These are phyloP conservation scores for Aspergillus caelatus DNA, from an alignment of 2,329 filamentous ascomycete species.

Conservation along the genomic window DNA sequence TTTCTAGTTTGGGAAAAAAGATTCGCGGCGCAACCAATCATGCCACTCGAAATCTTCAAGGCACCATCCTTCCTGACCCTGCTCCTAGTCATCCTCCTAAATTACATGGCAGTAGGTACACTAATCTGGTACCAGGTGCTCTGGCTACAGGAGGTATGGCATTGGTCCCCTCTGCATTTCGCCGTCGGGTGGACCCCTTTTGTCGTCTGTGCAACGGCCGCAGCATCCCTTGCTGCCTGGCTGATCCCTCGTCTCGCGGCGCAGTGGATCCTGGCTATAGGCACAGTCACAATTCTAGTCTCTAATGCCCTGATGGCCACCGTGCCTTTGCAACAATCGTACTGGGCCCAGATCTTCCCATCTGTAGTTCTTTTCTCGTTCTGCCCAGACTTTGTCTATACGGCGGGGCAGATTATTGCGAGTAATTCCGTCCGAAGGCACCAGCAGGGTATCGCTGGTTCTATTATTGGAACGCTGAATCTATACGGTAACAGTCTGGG, in stretches of 20 bases:
- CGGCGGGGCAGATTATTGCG: slow-evolving; percentile 56
- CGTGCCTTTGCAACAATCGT: slow-evolving; percentile 50
- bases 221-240: slow-evolving; percentile 47
- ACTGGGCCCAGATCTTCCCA: slow-evolving; percentile 49
- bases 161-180: slow-evolving; percentile 45
- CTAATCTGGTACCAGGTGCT: slow-evolving; percentile 53
- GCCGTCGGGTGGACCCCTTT: slow-evolving; percentile 48
- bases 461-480: slow-evolving; percentile 51
- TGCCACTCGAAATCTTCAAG: slow-evolving; percentile 51
- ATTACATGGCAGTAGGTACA: slow-evolving; percentile 54
- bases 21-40: slow-evolving; percentile 46
- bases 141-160: slow-evolving; percentile 50
- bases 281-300: slow-evolving; percentile 34
- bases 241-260: slow-evolving; percentile 52
- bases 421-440: slow-evolving; percentile 53
- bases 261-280: slow-evolving; percentile 53
- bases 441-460: slow-evolving; percentile 56
- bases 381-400: slow-evolving; percentile 55
- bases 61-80: slow-evolving; percentile 50
- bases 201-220: slow-evolving; percentile 41
- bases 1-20: slow-evolving; percentile 48
- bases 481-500: slow-evolving; percentile 49
- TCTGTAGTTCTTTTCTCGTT: slow-evolving; percentile 38
- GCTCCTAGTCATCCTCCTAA: slow-evolving; percentile 48
- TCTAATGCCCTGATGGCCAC: slow-evolving; percentile 46